Base-by-base conservation (phyloP, 2,329 filamentous ascomycete genomes). In the Penicillium sp. region DNA sequence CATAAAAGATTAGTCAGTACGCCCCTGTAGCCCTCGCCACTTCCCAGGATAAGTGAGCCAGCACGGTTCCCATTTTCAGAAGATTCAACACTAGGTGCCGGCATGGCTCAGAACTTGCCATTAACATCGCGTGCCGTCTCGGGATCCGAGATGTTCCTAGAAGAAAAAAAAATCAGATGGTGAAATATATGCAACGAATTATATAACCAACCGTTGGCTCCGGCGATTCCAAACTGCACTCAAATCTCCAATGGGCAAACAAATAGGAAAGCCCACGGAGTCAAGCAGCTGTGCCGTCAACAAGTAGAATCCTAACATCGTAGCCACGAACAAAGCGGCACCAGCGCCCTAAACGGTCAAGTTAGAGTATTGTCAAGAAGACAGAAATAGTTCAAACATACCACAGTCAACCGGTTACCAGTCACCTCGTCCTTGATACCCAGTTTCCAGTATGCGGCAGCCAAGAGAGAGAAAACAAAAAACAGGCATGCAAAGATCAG, bases 401-500 rank as follows among this genome's bases (percentile, higher is more conserved):
- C 68, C 45, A 65, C 65, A 3, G 70, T 59, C 4, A 77, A 57
- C 31, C 67, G 69, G 13, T 57, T 54, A 4, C 76, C 74, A 19
- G 62, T 57, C 0, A 49, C 58, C 0, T 65, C 61, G 27, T 77
- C 72, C 0, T 68, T 75, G 19, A 74, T 62, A 3, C 85, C 85
- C 9, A 81, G 65, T 19, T 82, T 71, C 79, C 83, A 88, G 72
- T 86, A 89, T 0, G 81, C 81, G 2, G 79, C 86, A 0, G 87
- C 81, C 31, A 91, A 78, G 26, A 86, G 75, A 13, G 73, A 70
- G 68, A 91, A 90, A 3, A 80, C 77, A 13, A 85, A 68, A 19
- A 83, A 71, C n/a, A 91, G 81, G 1, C 78, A 79, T 57, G 86
- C 67, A 78, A 91, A 91, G 72, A 92, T 88, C 54, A 85, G 63